Base-by-base conservation (phyloP, 108 stramenopile species). In the Cyclotella cryptica region DNA sequence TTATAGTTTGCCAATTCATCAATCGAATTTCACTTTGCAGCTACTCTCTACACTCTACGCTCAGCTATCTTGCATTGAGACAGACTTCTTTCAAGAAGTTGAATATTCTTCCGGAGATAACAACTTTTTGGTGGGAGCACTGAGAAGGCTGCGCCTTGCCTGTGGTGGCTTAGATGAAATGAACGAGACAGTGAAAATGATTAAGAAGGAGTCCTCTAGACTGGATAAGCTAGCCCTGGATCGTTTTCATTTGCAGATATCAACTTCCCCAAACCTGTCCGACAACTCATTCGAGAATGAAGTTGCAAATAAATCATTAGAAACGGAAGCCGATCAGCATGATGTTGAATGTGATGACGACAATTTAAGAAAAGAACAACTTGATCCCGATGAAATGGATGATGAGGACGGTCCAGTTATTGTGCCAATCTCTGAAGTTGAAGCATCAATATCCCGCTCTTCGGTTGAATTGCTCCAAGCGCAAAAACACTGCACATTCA, bases 401-500 rank as follows among this genome's bases (percentile, higher is more conserved):
- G 90, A 89, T 27, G 88, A 89, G 13, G 90, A 93, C 81, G 89
- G 81, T 4, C 94, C 94, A 5, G 87, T 92, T 10, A 75, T 95
- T 19, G 88, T 95, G 12, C 66, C 83, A 45, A 78, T 53, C 30
- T 83, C 88, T 22, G 84, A 93, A 64, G 61, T 90, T 0, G 84
- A 95, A 46, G 88, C 86, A 12, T 89, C 89, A 12, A 54, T 89
- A 47, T 86, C 79, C 24, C 86, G 90, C 27, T 78, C 87, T 24
- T 66, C 74, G 4, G 14, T 51, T 24, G 14, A 45, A 35, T 27
- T 19, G 1, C 30, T 21, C 19, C 45, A 43, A 55, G 30, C 61
- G 11, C 30, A 19, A 24, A 66, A 74, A 51, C 26, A 41, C 49
- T 57, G 11, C 11, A 7, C 9, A 9, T 5, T 35, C 3, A 15